These are phyloP conservation scores for Piper betle DNA, from an alignment of 164 flowering plant genomes.

Conservation along the genomic window DNA sequence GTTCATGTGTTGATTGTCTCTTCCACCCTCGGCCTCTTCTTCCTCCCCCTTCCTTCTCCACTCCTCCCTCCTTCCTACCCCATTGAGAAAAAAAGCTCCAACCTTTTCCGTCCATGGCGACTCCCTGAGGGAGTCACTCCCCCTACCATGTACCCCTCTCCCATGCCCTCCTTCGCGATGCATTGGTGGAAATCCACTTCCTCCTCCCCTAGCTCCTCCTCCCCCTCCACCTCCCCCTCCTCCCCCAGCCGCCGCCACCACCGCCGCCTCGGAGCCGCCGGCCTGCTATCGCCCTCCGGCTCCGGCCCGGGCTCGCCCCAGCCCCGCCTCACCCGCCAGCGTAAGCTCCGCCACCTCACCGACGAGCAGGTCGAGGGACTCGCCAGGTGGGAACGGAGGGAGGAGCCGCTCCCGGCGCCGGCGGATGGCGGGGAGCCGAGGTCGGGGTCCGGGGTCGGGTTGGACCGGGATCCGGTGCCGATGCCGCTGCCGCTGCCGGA, in stretches of 20 bases:
- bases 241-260: neutral
- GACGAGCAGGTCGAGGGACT: constrained; percentile 10
- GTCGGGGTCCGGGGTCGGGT: too few species aligned
- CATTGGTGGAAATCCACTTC: constrained; percentile 1
- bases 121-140: neutral
- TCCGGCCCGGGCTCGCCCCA: neutral
- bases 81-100: neutral
- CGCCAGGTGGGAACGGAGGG: neutral
- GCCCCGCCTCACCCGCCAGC: constrained; percentile 17
- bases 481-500: constrained; percentile 19
- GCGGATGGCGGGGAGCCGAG: too few species aligned
- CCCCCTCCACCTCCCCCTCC: neutral
- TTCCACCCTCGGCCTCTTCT: neutral
- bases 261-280: too few species aligned
- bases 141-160: neutral
- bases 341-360: constrained; percentile 16
- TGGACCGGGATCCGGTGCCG: neutral
- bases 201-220: neutral
- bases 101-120: neutral
- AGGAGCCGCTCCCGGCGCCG: neutral
- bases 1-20: too few species aligned
- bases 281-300: too few species aligned
- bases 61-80: neutral
- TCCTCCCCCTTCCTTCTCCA: neutral
- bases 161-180: neutral